Evolutionary conservation across 2,329 filamentous ascomycete species (phyloP).

Genomic region (Fonsecaea erecta): DNA sequence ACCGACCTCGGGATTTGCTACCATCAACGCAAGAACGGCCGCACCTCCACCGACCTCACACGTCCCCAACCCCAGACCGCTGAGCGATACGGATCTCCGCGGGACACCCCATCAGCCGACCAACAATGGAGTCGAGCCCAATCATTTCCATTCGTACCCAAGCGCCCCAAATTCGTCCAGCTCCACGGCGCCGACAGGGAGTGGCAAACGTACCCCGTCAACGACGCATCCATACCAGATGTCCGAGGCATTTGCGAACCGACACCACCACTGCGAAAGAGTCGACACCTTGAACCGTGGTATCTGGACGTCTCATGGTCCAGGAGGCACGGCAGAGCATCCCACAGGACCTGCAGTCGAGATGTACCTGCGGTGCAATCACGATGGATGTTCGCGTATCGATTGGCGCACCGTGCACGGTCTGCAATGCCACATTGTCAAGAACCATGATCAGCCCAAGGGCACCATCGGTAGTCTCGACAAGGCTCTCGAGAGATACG

Average conservation of each 20-base stretch:
- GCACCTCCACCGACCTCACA: slow-evolving; percentile 27
- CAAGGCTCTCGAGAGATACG: slow-evolving; percentile 37
- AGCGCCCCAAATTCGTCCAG: slow-evolving; percentile 12
- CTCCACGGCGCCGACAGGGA: slow-evolving; percentile 3
- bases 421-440: slow-evolving; percentile 39
- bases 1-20: slow-evolving; percentile 32
- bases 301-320: slow-evolving; percentile 38
- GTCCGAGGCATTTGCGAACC: slow-evolving; percentile 39
- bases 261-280: slow-evolving; percentile 39
- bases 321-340: slow-evolving; percentile 34
- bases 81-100: slow-evolving; percentile 15
- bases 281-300: slow-evolving; percentile 37
- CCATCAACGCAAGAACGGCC: slow-evolving; percentile 33
- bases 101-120: slow-evolving; percentile 22
- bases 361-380: slow-evolving; percentile 39
- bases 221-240: slow-evolving; percentile 39
- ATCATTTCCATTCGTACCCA: slow-evolving; percentile 29
- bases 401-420: slow-evolving; percentile 39
- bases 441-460: slow-evolving; percentile 38
- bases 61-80: slow-evolving; percentile 13
- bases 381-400: slow-evolving; percentile 37
- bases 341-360: slow-evolving; percentile 34
- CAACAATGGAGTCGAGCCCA: slow-evolving; percentile 23
- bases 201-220: slow-evolving; percentile 35
- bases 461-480: slow-evolving; percentile 39